Evolutionary conservation across 768 basidiomycete species (phyloP).

Genomic region (Trametes coccinea): DNA sequence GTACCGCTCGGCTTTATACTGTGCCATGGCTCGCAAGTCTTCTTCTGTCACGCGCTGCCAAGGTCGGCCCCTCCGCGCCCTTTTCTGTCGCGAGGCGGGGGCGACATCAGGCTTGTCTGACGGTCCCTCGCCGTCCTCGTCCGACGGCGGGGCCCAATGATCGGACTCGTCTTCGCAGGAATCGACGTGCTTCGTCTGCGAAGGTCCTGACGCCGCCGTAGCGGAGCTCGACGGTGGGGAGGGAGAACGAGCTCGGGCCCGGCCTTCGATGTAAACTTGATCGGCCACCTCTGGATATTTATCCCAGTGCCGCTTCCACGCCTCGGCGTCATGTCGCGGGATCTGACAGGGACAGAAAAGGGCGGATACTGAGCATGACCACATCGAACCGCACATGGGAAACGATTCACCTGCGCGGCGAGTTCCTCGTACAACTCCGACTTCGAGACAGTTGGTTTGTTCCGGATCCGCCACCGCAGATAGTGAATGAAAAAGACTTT

Average conservation of each 20-base stretch:
- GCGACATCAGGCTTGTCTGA: background rate
- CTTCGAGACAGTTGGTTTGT: background rate
- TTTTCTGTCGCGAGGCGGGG: background rate
- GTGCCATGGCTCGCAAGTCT: slow-evolving; percentile 5
- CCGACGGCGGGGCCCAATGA: too few species aligned
- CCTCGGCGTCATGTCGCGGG: background rate
- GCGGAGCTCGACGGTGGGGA: too few species aligned
- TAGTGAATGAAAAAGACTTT: slow-evolving; percentile 10
- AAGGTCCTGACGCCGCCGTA: too few species aligned
- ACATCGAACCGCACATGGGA: too few species aligned
- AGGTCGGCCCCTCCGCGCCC: background rate
- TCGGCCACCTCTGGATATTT: slow-evolving; percentile 3
- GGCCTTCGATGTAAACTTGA: slow-evolving; percentile 1
- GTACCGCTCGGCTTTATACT: background rate
- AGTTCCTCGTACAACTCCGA: background rate
- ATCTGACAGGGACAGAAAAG: background rate
- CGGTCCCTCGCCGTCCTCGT: background rate
- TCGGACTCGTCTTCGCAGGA: too few species aligned
- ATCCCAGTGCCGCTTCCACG: slow-evolving; percentile 15
- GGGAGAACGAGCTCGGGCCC: background rate
- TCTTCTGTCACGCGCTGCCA: slow-evolving; percentile 1
- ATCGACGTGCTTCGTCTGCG: too few species aligned
- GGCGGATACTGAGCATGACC: background rate
- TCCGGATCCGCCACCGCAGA: slow-evolving; percentile 4
- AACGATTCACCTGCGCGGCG: background rate